These are phyloP conservation scores for Oropetium thomaeum DNA, from an alignment of 176 grass and related monocot species.

Conservation along the genomic window DNA sequence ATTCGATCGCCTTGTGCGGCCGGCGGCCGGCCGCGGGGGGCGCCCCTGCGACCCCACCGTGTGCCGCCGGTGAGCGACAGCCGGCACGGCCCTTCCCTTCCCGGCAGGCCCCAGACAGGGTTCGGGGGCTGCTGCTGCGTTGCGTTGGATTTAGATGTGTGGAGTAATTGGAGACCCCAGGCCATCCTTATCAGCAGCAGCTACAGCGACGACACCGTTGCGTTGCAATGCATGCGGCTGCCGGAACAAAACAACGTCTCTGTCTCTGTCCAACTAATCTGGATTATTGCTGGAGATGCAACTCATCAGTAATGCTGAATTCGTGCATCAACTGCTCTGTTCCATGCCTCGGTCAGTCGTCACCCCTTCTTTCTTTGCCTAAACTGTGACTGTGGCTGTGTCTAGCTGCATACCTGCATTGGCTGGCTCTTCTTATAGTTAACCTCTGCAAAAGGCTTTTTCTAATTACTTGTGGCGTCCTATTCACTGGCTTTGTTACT, in stretches of 20 bases:
- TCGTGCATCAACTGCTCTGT: neutral
- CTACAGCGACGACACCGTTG: too few relatives aligned
- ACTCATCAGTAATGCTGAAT: neutral
- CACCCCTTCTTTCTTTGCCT: too few relatives aligned
- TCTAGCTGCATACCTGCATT: too few relatives aligned
- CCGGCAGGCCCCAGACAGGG: constrained; percentile 40
- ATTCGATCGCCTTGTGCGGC: too few relatives aligned
- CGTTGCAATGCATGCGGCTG: too few relatives aligned
- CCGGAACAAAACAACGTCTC: too few relatives aligned
- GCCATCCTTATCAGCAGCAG: constrained; percentile 21
- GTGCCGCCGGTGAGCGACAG: constrained; percentile 26
- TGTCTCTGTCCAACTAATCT: neutral
- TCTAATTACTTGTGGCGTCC: neutral
- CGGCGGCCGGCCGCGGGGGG: neutral
- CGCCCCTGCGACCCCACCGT: constrained; percentile 32
- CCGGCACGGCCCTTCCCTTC: neutral
- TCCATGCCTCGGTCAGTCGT: too few relatives aligned
- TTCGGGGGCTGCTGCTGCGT: neutral
- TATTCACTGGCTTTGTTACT: neutral
- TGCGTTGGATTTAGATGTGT: too few relatives aligned
- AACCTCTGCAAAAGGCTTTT: neutral
- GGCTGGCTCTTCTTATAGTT: too few relatives aligned
- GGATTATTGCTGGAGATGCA: neutral
- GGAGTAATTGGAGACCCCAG: too few relatives aligned
- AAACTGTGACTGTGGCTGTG: too few relatives aligned